Evolutionary conservation across 805 yeast genomes (phyloP).

Genomic region (Nakazawaea anatomiae): DNA sequence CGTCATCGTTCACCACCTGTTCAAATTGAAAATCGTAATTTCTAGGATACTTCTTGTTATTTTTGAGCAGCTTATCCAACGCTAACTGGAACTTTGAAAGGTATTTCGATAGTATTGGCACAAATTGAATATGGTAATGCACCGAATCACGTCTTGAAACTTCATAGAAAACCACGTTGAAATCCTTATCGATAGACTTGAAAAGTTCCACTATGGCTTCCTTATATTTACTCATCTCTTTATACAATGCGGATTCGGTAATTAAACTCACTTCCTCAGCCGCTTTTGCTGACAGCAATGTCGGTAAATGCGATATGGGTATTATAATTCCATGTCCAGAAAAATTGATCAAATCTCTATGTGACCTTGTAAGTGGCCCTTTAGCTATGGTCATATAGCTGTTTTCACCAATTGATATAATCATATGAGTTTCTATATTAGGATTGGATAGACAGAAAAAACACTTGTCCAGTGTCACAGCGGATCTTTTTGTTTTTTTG

Average conservation of each 20-base stretch:
- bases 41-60: slow-evolving; percentile 39
- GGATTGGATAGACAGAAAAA: slow-evolving; percentile 84
- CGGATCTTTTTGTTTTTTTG: slow-evolving; percentile 24
- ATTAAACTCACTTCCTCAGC: slow-evolving; percentile 18
- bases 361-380: slow-evolving; percentile 69
- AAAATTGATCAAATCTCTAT: slow-evolving; percentile 39
- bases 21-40: slow-evolving; percentile 40
- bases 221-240: slow-evolving; percentile 46
- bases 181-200: slow-evolving; percentile 26
- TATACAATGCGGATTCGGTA: slow-evolving; percentile 25
- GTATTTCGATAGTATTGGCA: slow-evolving; percentile 55
- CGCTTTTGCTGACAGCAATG: slow-evolving; percentile 19
- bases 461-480: slow-evolving; percentile 55
- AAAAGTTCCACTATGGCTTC: slow-evolving; percentile 45
- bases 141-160: slow-evolving; percentile 58
- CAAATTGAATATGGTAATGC: slow-evolving; percentile 72
- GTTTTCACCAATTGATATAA: slow-evolving; percentile 63
- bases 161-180: slow-evolving; percentile 61
- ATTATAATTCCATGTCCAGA: slow-evolving; percentile 81
- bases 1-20: slow-evolving; percentile 12
- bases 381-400: slow-evolving; percentile 74
- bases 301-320: slow-evolving; percentile 71
- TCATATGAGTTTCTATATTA: slow-evolving; percentile 70
- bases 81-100: slow-evolving; percentile 34
- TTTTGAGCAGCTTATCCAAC: slow-evolving; percentile 38